Base-by-base conservation (phyloP, 139 green algal genomes). In the Chlorella ohadii region DNA sequence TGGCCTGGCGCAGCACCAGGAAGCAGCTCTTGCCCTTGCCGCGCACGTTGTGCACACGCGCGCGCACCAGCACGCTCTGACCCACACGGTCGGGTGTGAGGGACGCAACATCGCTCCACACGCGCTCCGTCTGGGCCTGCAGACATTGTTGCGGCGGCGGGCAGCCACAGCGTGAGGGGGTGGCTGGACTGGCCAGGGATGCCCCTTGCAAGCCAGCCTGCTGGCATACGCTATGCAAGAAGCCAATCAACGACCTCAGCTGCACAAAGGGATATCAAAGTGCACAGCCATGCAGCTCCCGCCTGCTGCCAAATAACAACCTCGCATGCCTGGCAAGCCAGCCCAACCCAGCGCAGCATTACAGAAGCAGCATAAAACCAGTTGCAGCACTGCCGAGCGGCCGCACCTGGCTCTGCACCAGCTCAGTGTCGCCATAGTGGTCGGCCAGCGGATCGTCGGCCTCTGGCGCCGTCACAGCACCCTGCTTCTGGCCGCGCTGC, bases 21-120 rank as follows among this genome's bases (percentile, higher is more conserved):
- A 99, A 99, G 28, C 91, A 94, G 11, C 91, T 95, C 89, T 99
- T 99, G 80, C 97, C 97, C 90, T 99, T 99, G 68, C 95, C 96
- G 15, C 97, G 91, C 55, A 97, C 94, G 59, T 87, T 94, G 82
- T 99, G 94, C 82, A 99, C 88, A n/a, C 95, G 90, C 0, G 81
- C 94, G 27, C 96, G 86, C 38, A 98, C 63, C 66, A 96, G 81
- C 73, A 98, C 92, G 90, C 93, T 87, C 36, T 94, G 77, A 27
- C 86, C 94, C 13, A 75, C 78, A 27, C 93, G 56, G 27, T 81
- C 83, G 4, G 85, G 66, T 0, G 72, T 86, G 2, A 97, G 78
- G 1, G 82, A 73, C 5, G 84, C 80, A 33, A 97, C 91, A 5
- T 73, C 56, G 23, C 88, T 94, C 92, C 94, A 97, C 25, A 80